Base-by-base conservation (phyloP, 768 basidiomycete genomes). In the Pseudohyphozyma bogoriensis region DNA sequence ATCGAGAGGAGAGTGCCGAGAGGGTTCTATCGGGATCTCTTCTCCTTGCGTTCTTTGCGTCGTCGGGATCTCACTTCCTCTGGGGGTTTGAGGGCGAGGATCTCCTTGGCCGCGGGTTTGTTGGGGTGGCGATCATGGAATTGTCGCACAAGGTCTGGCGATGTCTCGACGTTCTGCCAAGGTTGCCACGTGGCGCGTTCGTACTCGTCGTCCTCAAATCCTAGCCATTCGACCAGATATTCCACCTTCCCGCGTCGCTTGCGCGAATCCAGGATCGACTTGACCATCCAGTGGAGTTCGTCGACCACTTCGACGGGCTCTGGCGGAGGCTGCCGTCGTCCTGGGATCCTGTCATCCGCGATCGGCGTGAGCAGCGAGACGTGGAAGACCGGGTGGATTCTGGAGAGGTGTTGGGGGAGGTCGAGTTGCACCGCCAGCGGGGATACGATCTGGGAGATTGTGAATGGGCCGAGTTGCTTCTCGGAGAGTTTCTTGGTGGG, bases 361-460 rank as follows among this genome's bases (percentile, higher is more conserved):
- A 60, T 64, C 6, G 59, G 66, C 46, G 72, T 61, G 5, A 73
- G 63, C 7, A 65, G 75, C 9, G 73, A 76, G 32, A 71, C 70
- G 60, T 77, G 70, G 68, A 78, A 77, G 18, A 77, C 74, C 24
- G 75, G 76, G 42, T 77, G 74, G 15, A 78, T 65, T 24, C 63
- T 62, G 8, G 72, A 72, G 29, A 78, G 65, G 29, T 70, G 69
- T 2, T 65, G 44, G 18, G 76, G 76, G 16, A 77, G 71, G 1
- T 60, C 16, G 33, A 77, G 73, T 16, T 67, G 62, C 56, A 6
- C 20, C 33, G 18, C 32, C 4, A 5, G 35, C 1, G 63, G 55
- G 39, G 24, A 62, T 12, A 40, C 39, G n/a, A 35, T 62, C 29
- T 55, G 26, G 4, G 11, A 20, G 29, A 59, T 29, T 1, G 8